phyloP scores from a whole-genome alignment of 2,329 filamentous ascomycete species.

The Didymella glomerata region DNA sequence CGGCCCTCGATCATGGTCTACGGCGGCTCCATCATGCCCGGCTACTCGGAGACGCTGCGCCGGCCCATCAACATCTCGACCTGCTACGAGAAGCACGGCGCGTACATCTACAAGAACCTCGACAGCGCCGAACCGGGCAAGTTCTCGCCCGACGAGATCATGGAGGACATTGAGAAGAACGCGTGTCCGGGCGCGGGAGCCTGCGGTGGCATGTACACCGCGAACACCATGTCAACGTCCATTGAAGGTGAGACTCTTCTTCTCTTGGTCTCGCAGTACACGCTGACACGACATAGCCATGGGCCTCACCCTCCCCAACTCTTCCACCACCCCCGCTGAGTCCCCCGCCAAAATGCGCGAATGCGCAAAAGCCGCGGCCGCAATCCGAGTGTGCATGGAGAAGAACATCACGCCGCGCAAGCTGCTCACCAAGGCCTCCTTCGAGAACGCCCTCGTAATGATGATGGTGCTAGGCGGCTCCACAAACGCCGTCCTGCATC shows the following conservation, averaged over 20 bases:
- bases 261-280: neutral
- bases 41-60: slow-evolving; percentile 78
- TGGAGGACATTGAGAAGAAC: slow-evolving; percentile 81
- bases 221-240: slow-evolving; percentile 91
- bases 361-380: slow-evolving; percentile 80
- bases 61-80: slow-evolving; percentile 87
- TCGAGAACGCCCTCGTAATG: slow-evolving; percentile 88
- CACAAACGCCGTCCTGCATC: slow-evolving; percentile 88
- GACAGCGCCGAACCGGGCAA: slow-evolving; percentile 73
- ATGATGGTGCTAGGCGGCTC: slow-evolving; percentile 92
- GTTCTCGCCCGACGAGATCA: slow-evolving; percentile 77
- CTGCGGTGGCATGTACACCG: slow-evolving; percentile 93
- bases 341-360: slow-evolving; percentile 87
- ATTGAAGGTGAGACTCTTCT: slow-evolving; percentile 65
- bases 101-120: slow-evolving; percentile 79
- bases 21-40: slow-evolving; percentile 87
- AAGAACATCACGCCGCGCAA: slow-evolving; percentile 82
- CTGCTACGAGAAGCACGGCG: slow-evolving; percentile 87
- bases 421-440: slow-evolving; percentile 78
- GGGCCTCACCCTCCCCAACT: slow-evolving; percentile 82
- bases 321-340: slow-evolving; percentile 81
- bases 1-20: slow-evolving; percentile 95
- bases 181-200: slow-evolving; percentile 82
- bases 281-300: slow-evolving; percentile 64
- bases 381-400: slow-evolving; percentile 81